Percentiles rank a stretch among this genome's conserved stretches.
Evolutionary conservation across 2,329 filamentous ascomycete genomes (phyloP).

Genomic region (Verticillium isaacii): DNA sequence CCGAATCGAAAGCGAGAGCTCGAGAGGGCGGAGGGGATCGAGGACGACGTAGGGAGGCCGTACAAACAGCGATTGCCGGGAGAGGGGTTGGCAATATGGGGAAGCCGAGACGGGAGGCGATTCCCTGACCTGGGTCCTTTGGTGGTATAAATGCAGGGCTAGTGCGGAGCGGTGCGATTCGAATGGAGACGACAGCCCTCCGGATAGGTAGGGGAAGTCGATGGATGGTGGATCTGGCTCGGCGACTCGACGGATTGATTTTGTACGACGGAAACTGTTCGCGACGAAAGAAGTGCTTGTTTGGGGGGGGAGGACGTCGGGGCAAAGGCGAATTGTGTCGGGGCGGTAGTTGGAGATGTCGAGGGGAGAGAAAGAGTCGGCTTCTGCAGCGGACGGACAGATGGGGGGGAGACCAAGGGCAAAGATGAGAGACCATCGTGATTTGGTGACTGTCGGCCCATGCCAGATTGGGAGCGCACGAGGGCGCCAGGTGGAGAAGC

Average conservation of each 20-base stretch:
- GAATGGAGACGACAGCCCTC: neutral
- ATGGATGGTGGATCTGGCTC: neutral
- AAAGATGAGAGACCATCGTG: neutral
- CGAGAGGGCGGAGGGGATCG: neutral
- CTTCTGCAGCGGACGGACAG: neutral
- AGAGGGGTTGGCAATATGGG: neutral
- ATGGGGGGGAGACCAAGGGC: neutral
- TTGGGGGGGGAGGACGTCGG: neutral
- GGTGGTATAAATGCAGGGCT: neutral
- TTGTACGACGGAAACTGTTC: neutral
- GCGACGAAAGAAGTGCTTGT: neutral
- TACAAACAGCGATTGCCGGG: neutral
- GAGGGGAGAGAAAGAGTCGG: neutral
- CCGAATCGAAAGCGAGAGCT: neutral
- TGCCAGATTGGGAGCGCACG: neutral
- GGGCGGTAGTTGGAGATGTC: neutral
- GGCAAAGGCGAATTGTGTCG: neutral
- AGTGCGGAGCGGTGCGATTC: neutral
- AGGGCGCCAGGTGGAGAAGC: neutral
- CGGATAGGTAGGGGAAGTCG: neutral
- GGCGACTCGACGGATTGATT: neutral
- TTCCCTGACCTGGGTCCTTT: neutral
- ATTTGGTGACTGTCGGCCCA: neutral
- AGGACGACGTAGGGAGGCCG: neutral
- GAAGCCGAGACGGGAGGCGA: neutral